phyloP scores from a whole-genome alignment of 2,329 filamentous ascomycete species.

The Exophiala sp. region DNA sequence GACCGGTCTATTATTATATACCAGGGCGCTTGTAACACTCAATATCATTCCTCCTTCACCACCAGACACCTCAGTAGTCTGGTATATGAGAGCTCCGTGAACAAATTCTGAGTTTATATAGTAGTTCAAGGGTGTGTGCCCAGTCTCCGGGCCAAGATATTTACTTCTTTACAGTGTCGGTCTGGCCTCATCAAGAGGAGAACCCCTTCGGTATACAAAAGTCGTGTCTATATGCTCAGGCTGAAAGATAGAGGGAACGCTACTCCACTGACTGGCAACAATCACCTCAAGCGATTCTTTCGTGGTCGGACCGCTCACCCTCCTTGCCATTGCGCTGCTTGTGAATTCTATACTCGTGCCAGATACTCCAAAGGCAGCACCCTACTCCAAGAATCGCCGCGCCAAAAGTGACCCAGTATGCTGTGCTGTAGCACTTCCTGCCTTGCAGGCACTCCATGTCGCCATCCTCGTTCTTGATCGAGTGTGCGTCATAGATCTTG shows the following conservation, averaged over 20 bases:
- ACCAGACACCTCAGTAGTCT: no score
- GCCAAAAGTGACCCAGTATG: slow-evolving; percentile 68
- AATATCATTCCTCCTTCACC: no score
- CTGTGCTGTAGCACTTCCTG: slow-evolving; percentile 72
- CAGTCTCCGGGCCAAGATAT: no score
- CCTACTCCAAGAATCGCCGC: slow-evolving; percentile 19
- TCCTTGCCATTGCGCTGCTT: slow-evolving; percentile 10
- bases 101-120: no score
- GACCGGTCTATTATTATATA: no score
- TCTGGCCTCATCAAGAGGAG: no score
- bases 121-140: no score
- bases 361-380: slow-evolving; percentile 36
- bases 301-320: slow-evolving; percentile 14
- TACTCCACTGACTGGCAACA: neutral
- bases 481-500: slow-evolving; percentile 75
- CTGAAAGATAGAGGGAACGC: neutral
- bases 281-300: slow-evolving; percentile 13
- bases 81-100: no score
- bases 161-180: neutral
- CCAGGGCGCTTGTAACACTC: no score
- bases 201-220: neutral
- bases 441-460: slow-evolving; percentile 74
- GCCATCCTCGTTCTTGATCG: slow-evolving; percentile 60
- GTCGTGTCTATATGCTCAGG: slow-evolving; percentile 2
- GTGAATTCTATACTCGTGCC: slow-evolving; percentile 38